Conservation (phyloP, 2,329 filamentous ascomycete species). For the Lasiodiplodia sp. region DNA sequence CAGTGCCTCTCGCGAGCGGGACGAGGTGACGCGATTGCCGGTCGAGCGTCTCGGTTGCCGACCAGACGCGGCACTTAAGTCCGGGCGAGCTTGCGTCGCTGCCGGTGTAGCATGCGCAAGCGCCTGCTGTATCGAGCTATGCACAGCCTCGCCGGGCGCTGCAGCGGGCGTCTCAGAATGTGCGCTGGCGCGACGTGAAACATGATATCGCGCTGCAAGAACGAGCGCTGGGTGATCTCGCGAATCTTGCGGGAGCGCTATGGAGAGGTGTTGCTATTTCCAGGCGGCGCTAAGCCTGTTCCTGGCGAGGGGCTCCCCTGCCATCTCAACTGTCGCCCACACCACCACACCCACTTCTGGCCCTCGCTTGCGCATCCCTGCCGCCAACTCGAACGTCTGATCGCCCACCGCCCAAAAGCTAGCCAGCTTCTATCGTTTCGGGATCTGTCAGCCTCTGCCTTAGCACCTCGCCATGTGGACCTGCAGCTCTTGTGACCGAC, state of each 20-base stretch:
- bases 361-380: constrained; percentile 16
- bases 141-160: constrained; percentile 8
- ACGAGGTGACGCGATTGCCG: constrained; percentile 8
- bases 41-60: background rate
- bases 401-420: background rate
- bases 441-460: constrained; percentile 13
- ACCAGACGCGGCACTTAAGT: background rate
- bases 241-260: constrained; percentile 19
- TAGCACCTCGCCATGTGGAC: constrained; percentile 5
- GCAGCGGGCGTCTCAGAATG: background rate
- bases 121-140: background rate
- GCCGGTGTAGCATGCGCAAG: background rate
- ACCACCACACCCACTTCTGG: background rate
- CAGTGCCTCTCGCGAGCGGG: background rate
- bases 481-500: background rate
- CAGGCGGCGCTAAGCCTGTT: constrained; percentile 16
- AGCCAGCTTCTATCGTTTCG: constrained; percentile 11
- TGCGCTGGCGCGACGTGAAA: constrained; percentile 8
- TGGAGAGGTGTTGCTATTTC: constrained; percentile 7
- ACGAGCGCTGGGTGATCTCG: constrained; percentile 4
- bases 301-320: constrained; percentile 1
- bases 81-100: constrained; percentile 10
- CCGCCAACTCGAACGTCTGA: background rate
- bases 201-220: background rate
- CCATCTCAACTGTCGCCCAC: constrained; percentile 4